Evolutionary conservation across 1,284 basidiomycete genomes (phyloP).

Genomic region (Cryptococcus floricola): DNA sequence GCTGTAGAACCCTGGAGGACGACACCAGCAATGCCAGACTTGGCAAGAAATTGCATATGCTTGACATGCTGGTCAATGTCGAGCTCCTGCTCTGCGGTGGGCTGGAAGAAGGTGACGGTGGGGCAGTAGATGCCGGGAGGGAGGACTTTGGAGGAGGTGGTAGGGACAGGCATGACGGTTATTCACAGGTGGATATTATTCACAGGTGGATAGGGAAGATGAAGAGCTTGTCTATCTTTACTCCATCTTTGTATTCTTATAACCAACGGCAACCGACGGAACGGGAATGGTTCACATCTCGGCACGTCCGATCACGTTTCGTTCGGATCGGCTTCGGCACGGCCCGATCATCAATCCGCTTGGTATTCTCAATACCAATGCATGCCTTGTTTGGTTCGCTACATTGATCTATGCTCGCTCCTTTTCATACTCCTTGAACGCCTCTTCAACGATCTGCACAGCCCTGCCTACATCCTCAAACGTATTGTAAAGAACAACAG

Average conservation of each 20-base stretch:
- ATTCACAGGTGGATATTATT: too few species aligned
- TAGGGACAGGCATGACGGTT: constrained; percentile 10
- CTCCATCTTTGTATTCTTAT: not conserved
- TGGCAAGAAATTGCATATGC: constrained; percentile 36
- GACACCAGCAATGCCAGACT: constrained; percentile 32
- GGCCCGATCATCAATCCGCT: too few species aligned
- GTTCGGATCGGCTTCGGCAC: too few species aligned
- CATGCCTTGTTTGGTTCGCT: too few species aligned
- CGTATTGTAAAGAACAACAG: constrained; percentile 78
- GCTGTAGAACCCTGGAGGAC: constrained; percentile 44
- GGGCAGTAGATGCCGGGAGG: constrained; percentile 43
- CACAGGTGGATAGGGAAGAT: too few species aligned
- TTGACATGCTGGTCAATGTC: constrained; percentile 35
- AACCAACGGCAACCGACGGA: too few species aligned
- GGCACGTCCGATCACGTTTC: too few species aligned
- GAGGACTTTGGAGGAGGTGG: constrained; percentile 12
- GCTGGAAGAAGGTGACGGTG: constrained; percentile 41
- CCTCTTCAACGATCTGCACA: constrained; percentile 60
- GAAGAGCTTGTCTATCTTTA: too few species aligned
- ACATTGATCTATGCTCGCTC: not conserved
- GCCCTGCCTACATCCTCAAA: constrained; percentile 69
- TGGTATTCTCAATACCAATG: too few species aligned
- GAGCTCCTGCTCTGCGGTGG: constrained; percentile 35
- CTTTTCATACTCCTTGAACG: constrained; percentile 35
- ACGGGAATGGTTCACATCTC: too few species aligned